Conservation (phyloP, 306 rosid species). For the Fagus sylvatica region DNA sequence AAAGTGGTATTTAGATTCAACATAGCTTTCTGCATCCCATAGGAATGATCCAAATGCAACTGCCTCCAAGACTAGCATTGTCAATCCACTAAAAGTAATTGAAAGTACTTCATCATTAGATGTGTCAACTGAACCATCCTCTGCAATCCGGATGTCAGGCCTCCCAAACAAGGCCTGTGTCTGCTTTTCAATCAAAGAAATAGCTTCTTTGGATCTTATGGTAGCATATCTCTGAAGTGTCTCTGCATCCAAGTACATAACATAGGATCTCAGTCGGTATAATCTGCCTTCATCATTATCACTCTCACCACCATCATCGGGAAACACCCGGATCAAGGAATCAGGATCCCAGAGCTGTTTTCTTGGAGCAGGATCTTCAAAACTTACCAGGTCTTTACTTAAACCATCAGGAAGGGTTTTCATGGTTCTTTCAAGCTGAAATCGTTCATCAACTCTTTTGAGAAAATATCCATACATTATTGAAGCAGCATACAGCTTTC, state of each 20-base stretch:
- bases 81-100: slow-evolving; percentile 63
- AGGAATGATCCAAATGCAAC: slow-evolving; percentile 86
- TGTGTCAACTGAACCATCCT: slow-evolving; percentile 72
- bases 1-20: slow-evolving; percentile 77
- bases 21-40: slow-evolving; percentile 82
- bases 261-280: slow-evolving; percentile 66
- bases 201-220: slow-evolving; percentile 85
- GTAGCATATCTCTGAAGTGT: slow-evolving; percentile 88
- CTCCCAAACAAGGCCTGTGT: slow-evolving; percentile 87
- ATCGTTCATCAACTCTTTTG: slow-evolving; percentile 88
- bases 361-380: slow-evolving; percentile 52
- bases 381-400: slow-evolving; percentile 39
- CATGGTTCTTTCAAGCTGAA: slow-evolving; percentile 82
- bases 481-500: slow-evolving; percentile 96
- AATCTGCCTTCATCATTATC: slow-evolving; percentile 43
- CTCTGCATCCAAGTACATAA: slow-evolving; percentile 80
- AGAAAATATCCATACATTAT: slow-evolving; percentile 96
- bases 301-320: slow-evolving; percentile 39
- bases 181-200: slow-evolving; percentile 91
- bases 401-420: slow-evolving; percentile 75
- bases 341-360: slow-evolving; percentile 90
- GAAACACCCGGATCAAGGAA: slow-evolving; percentile 65
- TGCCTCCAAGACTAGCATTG: slow-evolving; percentile 86
- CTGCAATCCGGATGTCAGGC: slow-evolving; percentile 64
- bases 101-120: slow-evolving; percentile 65